Percentiles rank a stretch among this genome's conserved stretches.
These are phyloP conservation scores for Pleodorina starrii DNA, from an alignment of 139 green algal species.

Conservation along the genomic window DNA sequence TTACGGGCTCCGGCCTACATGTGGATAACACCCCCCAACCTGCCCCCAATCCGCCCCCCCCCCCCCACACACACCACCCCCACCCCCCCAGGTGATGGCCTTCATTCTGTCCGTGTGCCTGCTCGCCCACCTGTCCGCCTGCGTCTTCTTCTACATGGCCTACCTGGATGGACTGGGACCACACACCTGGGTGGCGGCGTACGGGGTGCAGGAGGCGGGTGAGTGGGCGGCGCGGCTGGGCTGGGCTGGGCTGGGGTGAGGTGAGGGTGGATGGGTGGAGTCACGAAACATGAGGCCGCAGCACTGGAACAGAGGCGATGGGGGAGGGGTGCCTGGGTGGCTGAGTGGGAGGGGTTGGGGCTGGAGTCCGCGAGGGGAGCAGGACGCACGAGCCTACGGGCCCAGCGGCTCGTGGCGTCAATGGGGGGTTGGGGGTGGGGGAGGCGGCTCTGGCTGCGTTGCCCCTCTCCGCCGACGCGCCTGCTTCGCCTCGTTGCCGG, in stretches of 20 bases:
- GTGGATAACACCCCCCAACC: neutral
- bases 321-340: neutral
- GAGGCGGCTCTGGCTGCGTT: too few relatives aligned
- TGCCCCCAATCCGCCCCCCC: neutral
- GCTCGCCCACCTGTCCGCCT: conserved; percentile 63
- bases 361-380: neutral
- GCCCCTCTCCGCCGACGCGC: too few relatives aligned
- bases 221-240: too few relatives aligned
- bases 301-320: too few relatives aligned
- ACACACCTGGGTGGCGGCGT: conserved; percentile 57
- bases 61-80: neutral
- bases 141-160: conserved; percentile 68
- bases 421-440: too few relatives aligned
- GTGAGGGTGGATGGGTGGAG: neutral
- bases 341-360: neutral
- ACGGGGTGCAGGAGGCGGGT: conserved; percentile 28
- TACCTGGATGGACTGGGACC: conserved; percentile 46
- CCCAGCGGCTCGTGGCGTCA: too few relatives aligned
- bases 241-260: neutral
- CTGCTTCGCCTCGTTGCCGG: too few relatives aligned
- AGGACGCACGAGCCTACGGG: too few relatives aligned
- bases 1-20: too few relatives aligned
- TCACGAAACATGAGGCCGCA: too few relatives aligned
- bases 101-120: conserved; percentile 53
- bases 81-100: conserved; percentile 22